A percentile compares a stretch with the other conserved stretches of the same genome.
Conservation (phyloP, 768 basidiomycete genomes). For the Termitomyces sp. region DNA sequence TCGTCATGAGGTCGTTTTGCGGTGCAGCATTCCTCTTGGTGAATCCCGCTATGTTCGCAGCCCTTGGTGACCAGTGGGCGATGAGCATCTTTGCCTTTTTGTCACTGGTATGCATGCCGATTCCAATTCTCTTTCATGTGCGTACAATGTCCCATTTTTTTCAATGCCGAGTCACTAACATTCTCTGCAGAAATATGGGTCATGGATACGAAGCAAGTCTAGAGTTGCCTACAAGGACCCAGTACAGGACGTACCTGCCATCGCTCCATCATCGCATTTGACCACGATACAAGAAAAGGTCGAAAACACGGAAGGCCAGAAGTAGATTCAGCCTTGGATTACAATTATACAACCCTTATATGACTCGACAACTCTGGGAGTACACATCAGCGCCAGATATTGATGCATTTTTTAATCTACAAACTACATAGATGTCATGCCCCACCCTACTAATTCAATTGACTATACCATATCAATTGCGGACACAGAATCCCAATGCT, state of each 20-base stretch:
- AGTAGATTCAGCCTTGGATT: neutral
- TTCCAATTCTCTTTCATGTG: conserved; percentile 53
- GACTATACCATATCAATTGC: neutral
- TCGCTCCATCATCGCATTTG: conserved; percentile 5
- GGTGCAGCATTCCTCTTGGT: conserved; percentile 61
- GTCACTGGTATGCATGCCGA: conserved; percentile 44
- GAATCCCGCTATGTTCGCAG: conserved; percentile 43
- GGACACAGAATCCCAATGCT: neutral
- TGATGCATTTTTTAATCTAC: neutral
- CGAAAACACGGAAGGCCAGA: conserved; percentile 7
- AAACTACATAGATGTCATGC: neutral
- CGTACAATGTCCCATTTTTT: conserved; percentile 14
- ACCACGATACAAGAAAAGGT: conserved; percentile 12
- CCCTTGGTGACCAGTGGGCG: conserved; percentile 50
- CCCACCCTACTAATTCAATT: neutral
- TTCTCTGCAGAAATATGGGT: conserved; percentile 41
- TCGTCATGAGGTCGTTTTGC: conserved; percentile 57
- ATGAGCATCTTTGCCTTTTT: conserved; percentile 50
- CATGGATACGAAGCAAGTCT: conserved; percentile 40
- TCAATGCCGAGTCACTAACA: neutral
- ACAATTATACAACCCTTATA: neutral
- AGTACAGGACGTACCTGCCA: neutral
- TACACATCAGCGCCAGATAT: neutral
- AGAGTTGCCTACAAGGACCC: conserved; percentile 37
- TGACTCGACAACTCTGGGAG: neutral